phyloP scores from a whole-genome alignment of 225 moss, liverwort and hornwort species.

The Anthoceros angustus region DNA sequence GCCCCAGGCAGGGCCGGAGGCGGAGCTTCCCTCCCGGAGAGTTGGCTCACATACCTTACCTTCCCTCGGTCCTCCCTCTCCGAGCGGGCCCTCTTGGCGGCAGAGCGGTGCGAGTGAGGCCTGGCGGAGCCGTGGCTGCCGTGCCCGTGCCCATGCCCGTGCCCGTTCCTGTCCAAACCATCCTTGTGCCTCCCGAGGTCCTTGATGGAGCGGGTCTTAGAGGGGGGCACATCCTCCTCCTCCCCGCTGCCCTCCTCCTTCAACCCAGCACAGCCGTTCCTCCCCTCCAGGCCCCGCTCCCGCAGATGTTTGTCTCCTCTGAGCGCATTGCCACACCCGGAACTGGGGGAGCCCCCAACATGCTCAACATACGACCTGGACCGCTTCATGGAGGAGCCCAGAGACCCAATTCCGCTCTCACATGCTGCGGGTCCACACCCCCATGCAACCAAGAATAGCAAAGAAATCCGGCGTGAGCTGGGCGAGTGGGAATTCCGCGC shows the following conservation, averaged over 20 bases:
- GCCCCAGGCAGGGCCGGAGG: background rate
- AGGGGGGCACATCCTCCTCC: slow-evolving; percentile 4
- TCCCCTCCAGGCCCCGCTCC: background rate
- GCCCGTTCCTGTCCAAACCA: background rate
- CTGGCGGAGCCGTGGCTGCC: background rate
- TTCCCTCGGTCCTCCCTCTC: slow-evolving; percentile 2
- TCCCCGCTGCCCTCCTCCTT: background rate
- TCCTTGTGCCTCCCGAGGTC: slow-evolving; percentile 3
- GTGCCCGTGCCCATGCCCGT: background rate
- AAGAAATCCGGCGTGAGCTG: no score
- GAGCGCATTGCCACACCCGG: background rate
- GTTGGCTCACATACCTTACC: background rate
- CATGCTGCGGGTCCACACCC: background rate
- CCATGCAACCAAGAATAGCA: no score
- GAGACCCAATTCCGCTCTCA: background rate
- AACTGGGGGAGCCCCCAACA: background rate
- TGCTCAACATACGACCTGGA: background rate
- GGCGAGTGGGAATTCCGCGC: no score
- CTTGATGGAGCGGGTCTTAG: slow-evolving; percentile 4
- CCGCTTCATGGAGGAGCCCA: background rate
- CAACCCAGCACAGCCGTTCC: background rate
- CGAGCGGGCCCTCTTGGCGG: background rate
- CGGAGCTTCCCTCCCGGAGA: background rate
- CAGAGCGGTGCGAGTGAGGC: background rate
- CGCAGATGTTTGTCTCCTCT: background rate